Percentiles rank a stretch among this genome's conserved stretches.
phyloP scores from a whole-genome alignment of 208 protist genomes.

The Leishmania lainsoni region DNA sequence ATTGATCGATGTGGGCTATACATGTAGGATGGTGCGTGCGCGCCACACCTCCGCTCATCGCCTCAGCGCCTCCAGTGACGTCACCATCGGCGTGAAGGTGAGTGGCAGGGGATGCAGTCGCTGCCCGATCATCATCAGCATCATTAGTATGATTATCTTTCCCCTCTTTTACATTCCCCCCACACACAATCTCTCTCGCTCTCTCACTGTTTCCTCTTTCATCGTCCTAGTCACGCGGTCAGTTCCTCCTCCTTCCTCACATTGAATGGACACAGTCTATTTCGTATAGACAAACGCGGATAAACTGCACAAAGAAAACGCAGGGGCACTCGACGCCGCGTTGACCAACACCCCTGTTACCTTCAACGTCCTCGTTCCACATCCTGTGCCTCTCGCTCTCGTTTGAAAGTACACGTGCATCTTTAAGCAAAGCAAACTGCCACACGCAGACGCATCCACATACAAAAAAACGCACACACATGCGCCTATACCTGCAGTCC shows the following conservation, averaged over 20 bases:
- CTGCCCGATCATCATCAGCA: too few relatives aligned
- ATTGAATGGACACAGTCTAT: neutral
- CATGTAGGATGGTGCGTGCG: neutral
- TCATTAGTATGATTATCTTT: too few relatives aligned
- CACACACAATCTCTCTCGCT: neutral
- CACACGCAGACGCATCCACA: neutral
- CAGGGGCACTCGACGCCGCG: neutral
- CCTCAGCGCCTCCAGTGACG: too few relatives aligned
- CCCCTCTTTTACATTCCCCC: too few relatives aligned
- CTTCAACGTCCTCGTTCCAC: neutral
- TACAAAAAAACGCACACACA: neutral
- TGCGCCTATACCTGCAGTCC: neutral
- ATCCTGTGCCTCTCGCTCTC: neutral
- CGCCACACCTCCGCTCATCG: neutral
- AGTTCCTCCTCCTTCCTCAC: neutral
- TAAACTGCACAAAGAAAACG: neutral
- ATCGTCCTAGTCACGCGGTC: neutral
- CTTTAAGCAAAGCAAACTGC: neutral
- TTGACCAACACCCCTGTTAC: neutral
- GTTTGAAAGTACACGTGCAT: neutral
- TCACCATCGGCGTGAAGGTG: too few relatives aligned
- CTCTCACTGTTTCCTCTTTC: neutral
- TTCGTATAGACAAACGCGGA: neutral
- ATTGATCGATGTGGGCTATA: neutral
- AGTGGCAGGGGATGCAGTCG: too few relatives aligned